Evolutionary conservation across 1,284 basidiomycete species (phyloP).

Genomic region (Phellinidium pouzarii): DNA sequence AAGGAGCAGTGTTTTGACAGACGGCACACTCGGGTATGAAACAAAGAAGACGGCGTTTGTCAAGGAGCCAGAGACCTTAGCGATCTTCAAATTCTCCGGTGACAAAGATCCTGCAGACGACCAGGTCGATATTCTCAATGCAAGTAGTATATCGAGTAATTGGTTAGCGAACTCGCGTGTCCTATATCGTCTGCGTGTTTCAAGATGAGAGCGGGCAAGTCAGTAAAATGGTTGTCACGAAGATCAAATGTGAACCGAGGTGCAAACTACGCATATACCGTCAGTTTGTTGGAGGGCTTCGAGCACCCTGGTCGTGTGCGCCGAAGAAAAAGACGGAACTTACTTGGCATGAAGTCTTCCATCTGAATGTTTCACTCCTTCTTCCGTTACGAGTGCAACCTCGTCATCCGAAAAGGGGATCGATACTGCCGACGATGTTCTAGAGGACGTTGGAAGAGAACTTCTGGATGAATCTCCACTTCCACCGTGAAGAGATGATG

Average conservation of each 20-base stretch:
- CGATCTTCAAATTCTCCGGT: conserved; percentile 52
- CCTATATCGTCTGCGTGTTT: conserved; percentile 55
- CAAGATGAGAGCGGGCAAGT: conserved; percentile 19
- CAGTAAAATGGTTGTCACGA: neutral
- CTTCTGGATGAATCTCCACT: conserved; percentile 8
- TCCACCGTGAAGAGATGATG: conserved; percentile 5
- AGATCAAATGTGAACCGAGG: too few species aligned
- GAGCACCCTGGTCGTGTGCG: conserved; percentile 16
- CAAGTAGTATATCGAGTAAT: conserved; percentile 48
- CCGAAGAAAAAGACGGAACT: conserved; percentile 19
- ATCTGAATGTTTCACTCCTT: conserved; percentile 59
- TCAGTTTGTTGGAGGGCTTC: neutral
- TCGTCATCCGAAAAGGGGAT: conserved; percentile 36
- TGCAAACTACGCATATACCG: too few species aligned
- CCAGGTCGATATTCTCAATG: conserved; percentile 57
- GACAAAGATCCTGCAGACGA: conserved; percentile 30
- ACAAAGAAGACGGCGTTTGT: conserved; percentile 96
- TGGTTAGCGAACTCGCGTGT: conserved; percentile 50
- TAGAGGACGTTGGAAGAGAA: conserved; percentile 1
- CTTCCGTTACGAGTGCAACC: conserved; percentile 42
- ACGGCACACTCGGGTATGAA: conserved; percentile 49
- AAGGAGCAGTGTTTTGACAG: conserved; percentile 65
- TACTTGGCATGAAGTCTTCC: conserved; percentile 29
- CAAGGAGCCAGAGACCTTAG: conserved; percentile 83
- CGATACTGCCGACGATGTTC: conserved; percentile 35